Conservation (phyloP, 2,329 filamentous ascomycete genomes). For the Sclerotinia subarctica region DNA sequence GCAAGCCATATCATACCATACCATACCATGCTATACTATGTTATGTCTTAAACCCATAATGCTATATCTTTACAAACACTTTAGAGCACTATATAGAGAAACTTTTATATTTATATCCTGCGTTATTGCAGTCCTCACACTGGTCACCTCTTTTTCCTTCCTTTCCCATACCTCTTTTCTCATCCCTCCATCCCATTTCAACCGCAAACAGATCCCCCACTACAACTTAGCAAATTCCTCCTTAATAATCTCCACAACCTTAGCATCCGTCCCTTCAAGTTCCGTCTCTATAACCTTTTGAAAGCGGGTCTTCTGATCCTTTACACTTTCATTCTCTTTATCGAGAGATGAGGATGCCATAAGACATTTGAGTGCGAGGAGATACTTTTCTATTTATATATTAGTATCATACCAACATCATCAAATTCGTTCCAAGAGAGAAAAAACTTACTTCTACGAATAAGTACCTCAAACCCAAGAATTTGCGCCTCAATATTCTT, state of each 20-base stretch:
- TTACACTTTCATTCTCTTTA: slow-evolving; percentile 65
- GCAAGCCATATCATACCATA: too few species aligned
- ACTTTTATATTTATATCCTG: too few species aligned
- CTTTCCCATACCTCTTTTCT: too few species aligned
- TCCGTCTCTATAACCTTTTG: slow-evolving; percentile 57
- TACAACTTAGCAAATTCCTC: slow-evolving; percentile 55
- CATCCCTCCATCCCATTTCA: too few species aligned
- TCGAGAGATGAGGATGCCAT: slow-evolving; percentile 70
- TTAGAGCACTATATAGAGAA: too few species aligned
- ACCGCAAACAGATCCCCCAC: background rate
- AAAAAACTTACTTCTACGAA: slow-evolving; percentile 67
- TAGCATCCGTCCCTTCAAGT: slow-evolving; percentile 57
- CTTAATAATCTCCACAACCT: slow-evolving; percentile 67
- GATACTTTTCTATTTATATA: slow-evolving; percentile 65
- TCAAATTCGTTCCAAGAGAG: background rate
- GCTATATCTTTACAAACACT: too few species aligned
- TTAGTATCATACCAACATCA: slow-evolving; percentile 30
- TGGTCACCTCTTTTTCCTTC: too few species aligned
- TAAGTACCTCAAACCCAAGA: slow-evolving; percentile 85
- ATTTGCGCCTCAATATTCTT: slow-evolving; percentile 78
- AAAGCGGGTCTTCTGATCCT: slow-evolving; percentile 71
- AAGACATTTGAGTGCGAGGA: slow-evolving; percentile 84
- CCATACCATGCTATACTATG: too few species aligned
- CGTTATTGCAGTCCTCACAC: too few species aligned
- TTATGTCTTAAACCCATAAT: too few species aligned